phyloP scores from a whole-genome alignment of 257 asterid genomes.

The Handroanthus guayacan region DNA sequence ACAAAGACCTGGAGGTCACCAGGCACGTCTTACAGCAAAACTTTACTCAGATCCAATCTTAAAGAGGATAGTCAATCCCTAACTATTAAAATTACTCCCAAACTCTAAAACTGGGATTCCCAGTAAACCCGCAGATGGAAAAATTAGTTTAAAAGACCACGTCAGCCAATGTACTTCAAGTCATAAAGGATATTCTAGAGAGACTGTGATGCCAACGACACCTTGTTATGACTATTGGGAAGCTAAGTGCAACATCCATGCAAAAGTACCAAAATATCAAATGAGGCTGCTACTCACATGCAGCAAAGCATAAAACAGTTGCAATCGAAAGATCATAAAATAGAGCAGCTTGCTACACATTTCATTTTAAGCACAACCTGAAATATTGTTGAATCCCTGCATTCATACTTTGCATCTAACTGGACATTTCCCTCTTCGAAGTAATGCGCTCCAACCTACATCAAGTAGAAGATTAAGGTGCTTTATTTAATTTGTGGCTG shows the following conservation, averaged over 20 bases:
- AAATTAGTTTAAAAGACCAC: not conserved
- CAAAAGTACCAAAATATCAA: constrained; percentile 25
- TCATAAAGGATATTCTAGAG: not conserved
- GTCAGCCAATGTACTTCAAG: not conserved
- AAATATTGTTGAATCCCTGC: constrained; percentile 82
- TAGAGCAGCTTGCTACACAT: constrained; percentile 27
- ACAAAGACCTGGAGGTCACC: not conserved
- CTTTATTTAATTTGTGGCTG: not conserved
- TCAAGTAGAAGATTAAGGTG: constrained; percentile 33
- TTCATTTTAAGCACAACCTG: constrained; percentile 62
- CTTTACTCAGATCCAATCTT: not conserved
- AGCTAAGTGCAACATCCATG: constrained; percentile 2
- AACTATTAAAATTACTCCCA: not conserved
- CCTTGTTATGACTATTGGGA: constrained; percentile 13
- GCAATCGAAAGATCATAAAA: constrained; percentile 30
- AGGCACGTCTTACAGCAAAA: not conserved
- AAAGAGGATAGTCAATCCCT: not conserved
- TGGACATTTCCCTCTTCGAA: constrained; percentile 99
- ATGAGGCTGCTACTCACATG: constrained; percentile 26
- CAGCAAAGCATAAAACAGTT: not conserved
- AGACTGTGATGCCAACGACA: constrained; percentile 13
- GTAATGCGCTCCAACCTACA: constrained; percentile 96
- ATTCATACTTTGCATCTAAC: constrained; percentile 83
- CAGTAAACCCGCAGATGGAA: constrained; percentile 9
- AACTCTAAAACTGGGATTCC: not conserved